Base-by-base conservation (phyloP, 148 eudicot species). In the Arctostaphylos glauca region DNA sequence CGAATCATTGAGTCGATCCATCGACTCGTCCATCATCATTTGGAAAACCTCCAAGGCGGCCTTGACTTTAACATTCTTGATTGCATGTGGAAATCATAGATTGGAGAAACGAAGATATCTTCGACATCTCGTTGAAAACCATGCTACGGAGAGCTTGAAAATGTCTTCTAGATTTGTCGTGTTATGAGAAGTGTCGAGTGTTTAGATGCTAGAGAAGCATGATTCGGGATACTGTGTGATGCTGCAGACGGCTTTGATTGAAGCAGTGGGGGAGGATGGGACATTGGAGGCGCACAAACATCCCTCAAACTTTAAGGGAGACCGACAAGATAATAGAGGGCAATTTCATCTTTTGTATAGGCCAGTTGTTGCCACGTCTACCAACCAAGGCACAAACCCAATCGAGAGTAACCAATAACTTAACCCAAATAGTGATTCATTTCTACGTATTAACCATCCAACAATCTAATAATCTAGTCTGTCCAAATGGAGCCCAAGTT, bases 161-260 rank as follows among this genome's bases (percentile, higher is more conserved):
- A 93, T 71, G 80, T 81, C 85, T 59, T 80, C 84, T 0, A 94
- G 93, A 41, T 91, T 90, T 4, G 91, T 59, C 14, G 88, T 25
- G 46, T 83, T 5, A n/a, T 88, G 86, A 4, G 86, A 56, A 2
- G 88, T 10, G 0, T 84, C 68, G n/a, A 89, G 82, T 0, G 84
- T 59, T 0, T 87, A 75, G 4, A 92, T 71, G 79, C 88, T 81
- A 25, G 87, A 21, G 81, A 66, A 55, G 77, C 97, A 93, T 0
- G 93, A 73, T 0, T 92, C 88, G 1, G 91, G 92, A 59, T 93
- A 84, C 70, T 74, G 85, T 1, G 94, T 93, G 1, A 87, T 87
- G 12, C 84, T 80, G 78, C 94, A 93, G 0, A 93, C 86, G 3
- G 91, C 84, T 48, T 86, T 89, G 77, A 93, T 75, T 0, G 94